Evolutionary conservation across 2,329 filamentous ascomycete species (phyloP).

Genomic region (Monilinia fructigena): DNA sequence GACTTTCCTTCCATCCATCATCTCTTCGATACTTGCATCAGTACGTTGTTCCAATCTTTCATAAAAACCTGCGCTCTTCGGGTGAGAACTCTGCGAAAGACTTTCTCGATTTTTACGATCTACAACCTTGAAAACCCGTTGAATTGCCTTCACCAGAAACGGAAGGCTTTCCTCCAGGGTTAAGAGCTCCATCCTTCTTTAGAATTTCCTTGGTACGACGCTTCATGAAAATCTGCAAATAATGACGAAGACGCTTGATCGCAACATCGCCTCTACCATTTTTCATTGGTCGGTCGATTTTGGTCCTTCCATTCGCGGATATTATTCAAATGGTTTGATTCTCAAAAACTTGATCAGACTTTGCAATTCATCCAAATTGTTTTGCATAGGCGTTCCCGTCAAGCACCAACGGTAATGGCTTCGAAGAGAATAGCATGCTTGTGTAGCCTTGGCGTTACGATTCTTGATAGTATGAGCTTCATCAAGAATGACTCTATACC

Average conservation of each 20-base stretch:
- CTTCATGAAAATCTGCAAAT: slow-evolving; percentile 95
- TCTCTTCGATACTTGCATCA: slow-evolving; percentile 79
- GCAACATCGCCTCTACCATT: slow-evolving; percentile 85
- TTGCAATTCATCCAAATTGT: slow-evolving; percentile 94
- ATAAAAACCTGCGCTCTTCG: slow-evolving; percentile 81
- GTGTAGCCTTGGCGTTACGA: slow-evolving; percentile 89
- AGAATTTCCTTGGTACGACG: slow-evolving; percentile 97
- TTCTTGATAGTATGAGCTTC: slow-evolving; percentile 99
- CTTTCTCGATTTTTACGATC: slow-evolving; percentile 80
- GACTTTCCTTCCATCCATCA: slow-evolving; percentile 77
- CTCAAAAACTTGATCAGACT: slow-evolving; percentile 89
- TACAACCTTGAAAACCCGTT: slow-evolving; percentile 85
- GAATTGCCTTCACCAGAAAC: slow-evolving; percentile 48
- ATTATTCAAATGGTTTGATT: slow-evolving; percentile 89
- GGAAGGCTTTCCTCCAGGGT: slow-evolving; percentile 66
- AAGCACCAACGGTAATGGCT: slow-evolving; percentile 94
- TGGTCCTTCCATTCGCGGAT: slow-evolving; percentile 85
- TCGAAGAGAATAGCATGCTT: slow-evolving; percentile 81
- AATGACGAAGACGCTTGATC: slow-evolving; percentile 78
- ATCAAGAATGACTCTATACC: slow-evolving; percentile 94
- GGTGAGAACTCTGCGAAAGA: slow-evolving; percentile 76
- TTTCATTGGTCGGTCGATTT: slow-evolving; percentile 83
- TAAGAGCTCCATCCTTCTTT: slow-evolving; percentile 79
- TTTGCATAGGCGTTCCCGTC: slow-evolving; percentile 96
- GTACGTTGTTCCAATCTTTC: slow-evolving; percentile 78